Percentiles rank a stretch among this genome's conserved stretches.
Evolutionary conservation across 2,329 filamentous ascomycete genomes (phyloP).

Genomic region (Plenodomus tracheiphilus): DNA sequence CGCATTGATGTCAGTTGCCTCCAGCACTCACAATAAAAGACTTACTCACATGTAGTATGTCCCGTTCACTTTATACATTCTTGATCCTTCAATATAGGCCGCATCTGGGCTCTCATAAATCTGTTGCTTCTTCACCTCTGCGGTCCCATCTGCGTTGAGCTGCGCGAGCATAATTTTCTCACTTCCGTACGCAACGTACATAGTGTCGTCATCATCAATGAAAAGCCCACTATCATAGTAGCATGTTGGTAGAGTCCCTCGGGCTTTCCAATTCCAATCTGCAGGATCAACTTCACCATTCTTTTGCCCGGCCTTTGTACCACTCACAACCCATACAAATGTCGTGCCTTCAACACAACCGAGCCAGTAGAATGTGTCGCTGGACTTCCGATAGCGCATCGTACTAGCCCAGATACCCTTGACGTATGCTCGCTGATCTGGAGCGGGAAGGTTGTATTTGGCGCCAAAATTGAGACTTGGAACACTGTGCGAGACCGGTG

Average conservation of each 20-base stretch:
- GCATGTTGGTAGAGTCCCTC: constrained; percentile 48
- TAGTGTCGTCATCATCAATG: constrained; percentile 62
- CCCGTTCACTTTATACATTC: constrained; percentile 62
- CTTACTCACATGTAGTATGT: constrained; percentile 58
- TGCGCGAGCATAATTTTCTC: constrained; percentile 56
- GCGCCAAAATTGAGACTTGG: constrained; percentile 44
- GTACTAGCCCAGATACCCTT: constrained; percentile 61
- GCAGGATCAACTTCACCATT: constrained; percentile 29
- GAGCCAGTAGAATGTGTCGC: constrained; percentile 59
- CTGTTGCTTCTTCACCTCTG: constrained; percentile 49
- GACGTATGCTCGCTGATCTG: constrained; percentile 51
- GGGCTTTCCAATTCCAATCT: constrained; percentile 47
- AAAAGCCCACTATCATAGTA: constrained; percentile 63
- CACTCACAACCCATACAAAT: constrained; percentile 57
- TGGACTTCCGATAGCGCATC: constrained; percentile 56
- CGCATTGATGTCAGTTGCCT: not conserved
- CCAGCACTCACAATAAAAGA: not conserved
- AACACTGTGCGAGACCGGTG: constrained; percentile 46
- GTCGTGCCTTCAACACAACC: constrained; percentile 59
- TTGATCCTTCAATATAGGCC: constrained; percentile 54
- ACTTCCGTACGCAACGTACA: constrained; percentile 62
- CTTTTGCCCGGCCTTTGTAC: constrained; percentile 43
- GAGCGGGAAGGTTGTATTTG: constrained; percentile 55
- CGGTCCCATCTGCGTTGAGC: constrained; percentile 54
- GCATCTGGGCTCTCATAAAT: constrained; percentile 49